phyloP scores from a whole-genome alignment of 352 stramenopile species.

The Globisporangium carolinianum region DNA sequence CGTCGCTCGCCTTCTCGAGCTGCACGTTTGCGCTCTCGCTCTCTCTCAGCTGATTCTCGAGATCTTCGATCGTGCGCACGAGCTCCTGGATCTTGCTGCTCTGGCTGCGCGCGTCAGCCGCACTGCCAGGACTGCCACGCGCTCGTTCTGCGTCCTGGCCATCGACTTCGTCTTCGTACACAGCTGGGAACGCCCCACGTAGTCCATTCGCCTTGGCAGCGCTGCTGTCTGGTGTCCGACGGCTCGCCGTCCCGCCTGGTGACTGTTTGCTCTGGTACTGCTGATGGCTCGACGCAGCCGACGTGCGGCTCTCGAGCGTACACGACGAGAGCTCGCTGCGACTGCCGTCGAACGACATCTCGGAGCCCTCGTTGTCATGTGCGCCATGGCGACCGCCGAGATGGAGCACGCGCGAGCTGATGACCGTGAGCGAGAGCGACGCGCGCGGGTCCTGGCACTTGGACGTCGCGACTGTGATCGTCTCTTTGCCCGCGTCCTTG shows the following conservation, averaged over 20 bases:
- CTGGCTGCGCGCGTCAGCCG: not conserved
- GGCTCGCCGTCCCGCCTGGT: slow-evolving; percentile 12
- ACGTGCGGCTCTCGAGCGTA: slow-evolving; percentile 48
- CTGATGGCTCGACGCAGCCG: slow-evolving; percentile 23
- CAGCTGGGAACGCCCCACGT: slow-evolving; percentile 4
- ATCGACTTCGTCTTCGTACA: slow-evolving; percentile 13
- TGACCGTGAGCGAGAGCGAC: slow-evolving; percentile 52
- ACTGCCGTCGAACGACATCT: slow-evolving; percentile 47
- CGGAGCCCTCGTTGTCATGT: slow-evolving; percentile 17
- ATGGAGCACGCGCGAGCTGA: slow-evolving; percentile 41
- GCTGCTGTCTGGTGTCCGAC: slow-evolving; percentile 3
- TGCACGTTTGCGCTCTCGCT: slow-evolving; percentile 49
- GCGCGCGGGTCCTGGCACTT: slow-evolving; percentile 61
- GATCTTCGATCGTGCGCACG: slow-evolving; percentile 33
- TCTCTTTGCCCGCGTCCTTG: slow-evolving; percentile 61
- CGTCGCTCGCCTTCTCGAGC: slow-evolving; percentile 38
- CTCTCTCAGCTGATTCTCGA: slow-evolving; percentile 46
- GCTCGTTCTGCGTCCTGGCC: slow-evolving; percentile 3
- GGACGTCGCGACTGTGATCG: slow-evolving; percentile 37
- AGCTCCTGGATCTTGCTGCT: slow-evolving; percentile 31
- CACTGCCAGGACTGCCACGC: slow-evolving; percentile 6
- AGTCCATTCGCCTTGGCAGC: slow-evolving; percentile 8
- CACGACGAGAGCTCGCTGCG: slow-evolving; percentile 56
- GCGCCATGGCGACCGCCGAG: slow-evolving; percentile 5
- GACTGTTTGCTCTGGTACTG: slow-evolving; percentile 12